Percentiles rank a stretch among this genome's conserved stretches.
phyloP scores from a whole-genome alignment of 2,329 filamentous ascomycete species.

The Hymenoscyphus albidus region DNA sequence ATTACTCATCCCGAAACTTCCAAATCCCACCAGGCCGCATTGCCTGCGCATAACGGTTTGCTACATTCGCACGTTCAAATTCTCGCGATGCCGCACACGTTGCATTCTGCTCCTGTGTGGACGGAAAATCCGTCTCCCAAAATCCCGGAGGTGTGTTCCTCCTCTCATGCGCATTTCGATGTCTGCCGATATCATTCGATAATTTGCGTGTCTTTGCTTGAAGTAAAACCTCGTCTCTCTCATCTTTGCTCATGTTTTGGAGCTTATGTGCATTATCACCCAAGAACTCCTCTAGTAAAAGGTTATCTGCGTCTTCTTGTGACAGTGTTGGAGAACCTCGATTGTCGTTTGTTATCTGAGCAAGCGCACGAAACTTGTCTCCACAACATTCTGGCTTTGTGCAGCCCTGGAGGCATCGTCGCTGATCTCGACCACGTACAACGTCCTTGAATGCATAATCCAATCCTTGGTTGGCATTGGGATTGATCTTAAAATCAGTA shows the following conservation, averaged over 20 bases:
- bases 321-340: constrained; percentile 21
- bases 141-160: constrained; percentile 77
- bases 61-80: constrained; percentile 60
- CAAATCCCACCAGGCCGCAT: constrained; percentile 72
- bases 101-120: constrained; percentile 71
- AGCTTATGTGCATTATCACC: constrained; percentile 55
- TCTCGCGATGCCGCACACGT: constrained; percentile 63
- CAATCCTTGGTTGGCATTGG: constrained; percentile 53
- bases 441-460: constrained; percentile 59
- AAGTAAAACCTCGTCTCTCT: constrained; percentile 64
- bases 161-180: constrained; percentile 70
- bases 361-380: constrained; percentile 34
- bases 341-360: constrained; percentile 22
- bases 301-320: constrained; percentile 42
- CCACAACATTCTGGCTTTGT: constrained; percentile 54
- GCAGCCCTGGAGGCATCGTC: constrained; percentile 59
- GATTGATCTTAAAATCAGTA: constrained; percentile 63
- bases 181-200: constrained; percentile 72
- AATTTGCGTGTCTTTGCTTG: constrained; percentile 71
- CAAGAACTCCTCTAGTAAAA: constrained; percentile 53
- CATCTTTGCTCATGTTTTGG: constrained; percentile 53
- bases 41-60: constrained; percentile 75
- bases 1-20: constrained; percentile 72
- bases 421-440: constrained; percentile 54
- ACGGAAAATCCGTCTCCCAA: constrained; percentile 87